Evolutionary conservation across 345 rosid species (phyloP).

Genomic region (Mangifera indica): DNA sequence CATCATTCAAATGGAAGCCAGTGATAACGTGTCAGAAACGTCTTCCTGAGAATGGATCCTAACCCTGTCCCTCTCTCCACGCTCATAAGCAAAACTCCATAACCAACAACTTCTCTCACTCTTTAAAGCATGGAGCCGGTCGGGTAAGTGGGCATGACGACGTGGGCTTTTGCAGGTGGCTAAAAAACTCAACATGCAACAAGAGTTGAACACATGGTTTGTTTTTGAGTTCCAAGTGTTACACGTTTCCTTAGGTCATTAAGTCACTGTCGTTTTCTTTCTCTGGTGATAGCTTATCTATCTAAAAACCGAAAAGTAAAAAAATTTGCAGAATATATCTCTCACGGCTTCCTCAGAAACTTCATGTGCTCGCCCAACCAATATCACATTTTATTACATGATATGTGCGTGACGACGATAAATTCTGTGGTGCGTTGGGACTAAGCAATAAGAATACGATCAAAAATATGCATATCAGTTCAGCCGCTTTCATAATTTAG

Average conservation of each 20-base stretch:
- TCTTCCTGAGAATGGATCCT: conserved; percentile 31
- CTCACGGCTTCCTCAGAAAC: neutral
- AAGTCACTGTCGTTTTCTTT: too few species aligned
- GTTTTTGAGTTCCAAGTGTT: conserved; percentile 1
- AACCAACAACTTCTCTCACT: neutral
- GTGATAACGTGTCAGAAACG: conserved; percentile 45
- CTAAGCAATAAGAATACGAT: conserved; percentile 16
- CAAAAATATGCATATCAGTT: too few species aligned
- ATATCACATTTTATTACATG: too few species aligned
- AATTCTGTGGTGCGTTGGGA: conserved; percentile 21
- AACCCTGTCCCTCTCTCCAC: neutral
- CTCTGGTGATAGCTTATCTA: conserved; percentile 16
- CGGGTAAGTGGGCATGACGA: neutral
- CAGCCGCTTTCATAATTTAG: too few species aligned
- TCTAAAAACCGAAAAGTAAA: neutral
- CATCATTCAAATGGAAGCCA: conserved; percentile 24
- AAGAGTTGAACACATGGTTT: conserved; percentile 24
- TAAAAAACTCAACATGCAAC: conserved; percentile 16
- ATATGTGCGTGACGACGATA: neutral
- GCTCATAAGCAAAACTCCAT: neutral
- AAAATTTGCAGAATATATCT: neutral
- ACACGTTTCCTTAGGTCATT: neutral
- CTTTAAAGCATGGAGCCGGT: neutral
- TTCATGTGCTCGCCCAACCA: too few species aligned
- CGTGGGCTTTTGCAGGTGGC: neutral